Percentiles rank a stretch among this genome's conserved stretches.
Conservation (phyloP, 2,329 filamentous ascomycete species). For the Sclerotinia glacialis region DNA sequence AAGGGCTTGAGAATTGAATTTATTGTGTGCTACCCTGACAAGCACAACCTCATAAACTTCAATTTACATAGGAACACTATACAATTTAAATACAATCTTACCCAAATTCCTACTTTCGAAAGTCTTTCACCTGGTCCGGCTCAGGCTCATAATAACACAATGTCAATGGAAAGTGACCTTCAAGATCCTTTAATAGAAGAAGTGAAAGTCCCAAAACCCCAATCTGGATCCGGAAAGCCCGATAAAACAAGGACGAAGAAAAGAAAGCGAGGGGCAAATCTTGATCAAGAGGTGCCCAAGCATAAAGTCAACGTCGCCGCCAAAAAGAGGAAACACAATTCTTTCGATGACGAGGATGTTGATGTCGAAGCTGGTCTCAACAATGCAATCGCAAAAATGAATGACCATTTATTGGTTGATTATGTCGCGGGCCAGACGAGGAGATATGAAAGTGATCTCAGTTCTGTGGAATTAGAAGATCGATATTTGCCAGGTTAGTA, state of each 20-base stretch:
- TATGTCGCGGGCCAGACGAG: constrained; percentile 77
- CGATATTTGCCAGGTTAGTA: constrained; percentile 70
- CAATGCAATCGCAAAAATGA: constrained; percentile 76
- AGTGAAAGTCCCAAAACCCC: constrained; percentile 29
- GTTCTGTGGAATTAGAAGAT: constrained; percentile 79
- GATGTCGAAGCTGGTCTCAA: constrained; percentile 75
- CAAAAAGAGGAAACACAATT: constrained; percentile 50
- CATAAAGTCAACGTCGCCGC: constrained; percentile 38
- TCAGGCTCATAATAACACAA: constrained; percentile 22
- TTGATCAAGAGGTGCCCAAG: constrained; percentile 24
- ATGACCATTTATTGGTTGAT: constrained; percentile 78
- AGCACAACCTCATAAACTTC: neutral
- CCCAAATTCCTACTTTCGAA: neutral
- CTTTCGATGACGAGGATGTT: constrained; percentile 54
- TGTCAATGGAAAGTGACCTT: constrained; percentile 33
- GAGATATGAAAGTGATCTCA: constrained; percentile 77
- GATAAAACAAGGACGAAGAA: constrained; percentile 32
- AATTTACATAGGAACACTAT: neutral
- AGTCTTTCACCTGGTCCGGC: neutral
- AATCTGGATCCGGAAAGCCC: constrained; percentile 26
- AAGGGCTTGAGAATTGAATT: neutral
- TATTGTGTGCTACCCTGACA: neutral
- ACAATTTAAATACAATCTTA: neutral
- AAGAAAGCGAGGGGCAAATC: constrained; percentile 34
- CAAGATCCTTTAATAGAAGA: constrained; percentile 38